Evolutionary conservation across 169 alveolate species (phyloP), one percentile per base, ranked within the genome.

Genomic region (Plasmodium cynomolgi): DNA sequence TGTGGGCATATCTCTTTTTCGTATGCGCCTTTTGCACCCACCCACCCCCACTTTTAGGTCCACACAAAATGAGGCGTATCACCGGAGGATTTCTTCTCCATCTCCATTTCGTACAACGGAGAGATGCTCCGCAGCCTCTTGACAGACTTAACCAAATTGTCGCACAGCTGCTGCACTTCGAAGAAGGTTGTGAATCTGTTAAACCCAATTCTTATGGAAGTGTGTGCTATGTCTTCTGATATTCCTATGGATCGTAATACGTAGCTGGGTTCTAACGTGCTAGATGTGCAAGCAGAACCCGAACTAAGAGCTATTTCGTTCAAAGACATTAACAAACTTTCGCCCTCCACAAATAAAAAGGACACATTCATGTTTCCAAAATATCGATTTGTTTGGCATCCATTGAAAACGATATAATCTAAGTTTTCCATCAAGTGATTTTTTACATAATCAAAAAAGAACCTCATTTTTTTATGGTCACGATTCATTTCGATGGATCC

Each of bases 211-310:
- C 99, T 97, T 41, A 99, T 92, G 1, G 99, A 97, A 31, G 99
- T 98, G 95, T 98, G 99, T 81, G 99, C 99, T 85, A 99, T 93
- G 56, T 99, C 99, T 86, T 99, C 99, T 13, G 98, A 97, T 11
- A 99, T 99, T 9, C 99, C 99, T 3, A 98, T 93, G 83, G 99
- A 99, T 79, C 99, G 96, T 33, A 99, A 96, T 7, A 98, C 99
- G 95, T 98, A 98, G 33, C 97, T 96, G n/a, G 98, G 98, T 84
- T 97, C 98, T 81, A 98, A 96, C 41, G 98, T 96, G 9, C 98
- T 96, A 75, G 97, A 95, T n/a, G 99, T 98, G 95, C 99, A 98
- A 11, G 99, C 99, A 3, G 99, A 97, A 6, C 99, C 99, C 26
- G 99, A 97, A 58, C 98, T 96, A 3, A 98, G 95, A 6, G 99